Percentiles rank a stretch among this genome's conserved stretches.
Conservation (phyloP, 2,329 filamentous ascomycete genomes). For the Sporothrix protearum region DNA sequence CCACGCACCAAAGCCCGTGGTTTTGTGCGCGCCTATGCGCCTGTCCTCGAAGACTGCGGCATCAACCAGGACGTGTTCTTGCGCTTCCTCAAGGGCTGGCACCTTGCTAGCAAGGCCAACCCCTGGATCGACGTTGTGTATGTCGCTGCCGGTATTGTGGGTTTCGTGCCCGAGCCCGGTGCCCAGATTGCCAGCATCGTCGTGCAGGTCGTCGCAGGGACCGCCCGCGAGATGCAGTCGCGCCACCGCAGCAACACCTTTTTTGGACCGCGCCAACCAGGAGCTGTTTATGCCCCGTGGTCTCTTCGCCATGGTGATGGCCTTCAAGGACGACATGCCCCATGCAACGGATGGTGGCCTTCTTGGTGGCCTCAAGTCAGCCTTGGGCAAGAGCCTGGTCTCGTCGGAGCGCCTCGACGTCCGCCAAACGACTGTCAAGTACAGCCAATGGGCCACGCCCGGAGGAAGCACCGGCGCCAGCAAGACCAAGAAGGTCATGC, state of each 20-base stretch:
- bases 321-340: constrained; percentile 31
- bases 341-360: constrained; percentile 20
- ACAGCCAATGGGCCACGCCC: constrained; percentile 28
- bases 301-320: constrained; percentile 34
- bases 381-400: constrained; percentile 25
- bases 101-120: constrained; percentile 29
- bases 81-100: constrained; percentile 37
- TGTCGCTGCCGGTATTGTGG: constrained; percentile 29
- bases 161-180: constrained; percentile 35
- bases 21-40: constrained; percentile 41
- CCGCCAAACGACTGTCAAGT: constrained; percentile 38
- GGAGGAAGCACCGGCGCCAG: constrained; percentile 24
- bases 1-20: constrained; percentile 38
- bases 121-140: constrained; percentile 30
- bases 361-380: constrained; percentile 24
- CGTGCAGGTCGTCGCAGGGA: constrained; percentile 31
- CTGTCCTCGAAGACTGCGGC: constrained; percentile 35
- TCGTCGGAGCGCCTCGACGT: constrained; percentile 33
- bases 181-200: constrained; percentile 32
- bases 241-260: constrained; percentile 32
- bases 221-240: constrained; percentile 32
- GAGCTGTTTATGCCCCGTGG: constrained; percentile 36
- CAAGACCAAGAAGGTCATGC: constrained; percentile 32
- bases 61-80: constrained; percentile 39
- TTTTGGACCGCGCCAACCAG: constrained; percentile 34